Conservation (phyloP, 768 basidiomycete genomes). For the Calvatia gigantea region DNA sequence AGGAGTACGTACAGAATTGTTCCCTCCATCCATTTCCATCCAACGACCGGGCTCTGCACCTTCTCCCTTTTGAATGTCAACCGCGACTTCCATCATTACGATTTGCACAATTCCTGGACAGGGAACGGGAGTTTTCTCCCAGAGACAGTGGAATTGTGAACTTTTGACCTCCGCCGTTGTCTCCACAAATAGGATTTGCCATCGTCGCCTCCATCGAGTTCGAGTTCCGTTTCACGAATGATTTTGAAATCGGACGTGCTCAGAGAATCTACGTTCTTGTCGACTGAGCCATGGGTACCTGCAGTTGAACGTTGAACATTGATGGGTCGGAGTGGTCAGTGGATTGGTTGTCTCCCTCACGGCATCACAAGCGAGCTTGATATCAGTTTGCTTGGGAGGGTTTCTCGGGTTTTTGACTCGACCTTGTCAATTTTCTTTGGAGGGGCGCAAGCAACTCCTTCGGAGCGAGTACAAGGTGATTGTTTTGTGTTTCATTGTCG, state of each 20-base stretch:
- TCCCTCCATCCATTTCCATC: constrained; percentile 70
- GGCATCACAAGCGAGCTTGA: constrained; percentile 37
- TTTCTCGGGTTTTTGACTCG: background rate
- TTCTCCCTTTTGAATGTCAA: constrained; percentile 31
- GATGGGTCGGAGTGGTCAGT: constrained; percentile 39
- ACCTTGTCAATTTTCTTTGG: constrained; percentile 13
- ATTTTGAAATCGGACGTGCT: constrained; percentile 38
- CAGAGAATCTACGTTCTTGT: constrained; percentile 42
- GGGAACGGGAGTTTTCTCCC: constrained; percentile 59
- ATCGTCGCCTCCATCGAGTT: constrained; percentile 45
- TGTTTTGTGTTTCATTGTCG: constrained; percentile 22
- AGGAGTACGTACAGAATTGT: constrained; percentile 62
- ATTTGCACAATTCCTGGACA: constrained; percentile 32
- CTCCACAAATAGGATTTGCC: constrained; percentile 64
- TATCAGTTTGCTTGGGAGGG: background rate
- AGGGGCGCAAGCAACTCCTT: background rate
- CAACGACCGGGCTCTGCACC: constrained; percentile 66
- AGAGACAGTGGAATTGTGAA: constrained; percentile 77
- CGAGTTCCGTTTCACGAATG: constrained; percentile 29
- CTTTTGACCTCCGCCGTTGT: constrained; percentile 68
- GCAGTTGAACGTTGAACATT: too few species aligned
- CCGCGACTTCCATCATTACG: constrained; percentile 29
- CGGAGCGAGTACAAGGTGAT: constrained; percentile 2
- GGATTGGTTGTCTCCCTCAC: constrained; percentile 48
- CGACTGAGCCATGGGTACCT: constrained; percentile 58